Evolutionary conservation across 306 rosid species (phyloP).

Genomic region (Rubus idaeus): DNA sequence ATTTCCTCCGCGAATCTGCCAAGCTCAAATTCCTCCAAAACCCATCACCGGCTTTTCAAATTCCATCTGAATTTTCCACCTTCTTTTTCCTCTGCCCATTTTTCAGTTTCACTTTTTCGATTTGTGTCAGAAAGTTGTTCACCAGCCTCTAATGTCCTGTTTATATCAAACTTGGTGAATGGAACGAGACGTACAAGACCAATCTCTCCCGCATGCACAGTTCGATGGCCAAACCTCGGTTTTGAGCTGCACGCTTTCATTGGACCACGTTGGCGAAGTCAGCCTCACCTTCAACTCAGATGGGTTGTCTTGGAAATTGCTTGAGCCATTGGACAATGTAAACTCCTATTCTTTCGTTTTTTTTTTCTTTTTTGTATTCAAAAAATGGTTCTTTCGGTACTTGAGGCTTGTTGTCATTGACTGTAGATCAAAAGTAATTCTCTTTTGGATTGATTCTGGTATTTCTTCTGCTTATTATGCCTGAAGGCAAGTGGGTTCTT

Average conservation of each 20-base stretch:
- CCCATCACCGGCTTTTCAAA: neutral
- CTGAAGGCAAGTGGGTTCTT: neutral
- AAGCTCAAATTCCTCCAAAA: neutral
- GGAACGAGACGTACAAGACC: conserved; percentile 30
- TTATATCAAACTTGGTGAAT: neutral
- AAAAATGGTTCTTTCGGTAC: neutral
- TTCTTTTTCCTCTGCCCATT: neutral
- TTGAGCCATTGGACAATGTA: conserved; percentile 43
- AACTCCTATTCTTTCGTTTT: neutral
- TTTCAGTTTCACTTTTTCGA: neutral
- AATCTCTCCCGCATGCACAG: conserved; percentile 25
- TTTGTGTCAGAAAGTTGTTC: neutral
- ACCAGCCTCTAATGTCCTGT: neutral
- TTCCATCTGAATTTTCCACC: neutral
- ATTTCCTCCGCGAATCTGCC: neutral
- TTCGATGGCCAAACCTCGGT: conserved; percentile 25
- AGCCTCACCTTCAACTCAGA: conserved; percentile 49
- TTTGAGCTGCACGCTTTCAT: conserved; percentile 52
- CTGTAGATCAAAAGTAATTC: conserved; percentile 8
- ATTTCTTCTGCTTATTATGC: neutral
- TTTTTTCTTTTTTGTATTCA: neutral
- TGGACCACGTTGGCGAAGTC: conserved; percentile 70
- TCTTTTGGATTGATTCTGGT: neutral
- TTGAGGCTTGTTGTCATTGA: neutral
- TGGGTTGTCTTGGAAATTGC: conserved; percentile 66